These are phyloP conservation scores for Fistulinella cinereoalba DNA, from an alignment of 1,284 basidiomycete species.

Conservation along the genomic window DNA sequence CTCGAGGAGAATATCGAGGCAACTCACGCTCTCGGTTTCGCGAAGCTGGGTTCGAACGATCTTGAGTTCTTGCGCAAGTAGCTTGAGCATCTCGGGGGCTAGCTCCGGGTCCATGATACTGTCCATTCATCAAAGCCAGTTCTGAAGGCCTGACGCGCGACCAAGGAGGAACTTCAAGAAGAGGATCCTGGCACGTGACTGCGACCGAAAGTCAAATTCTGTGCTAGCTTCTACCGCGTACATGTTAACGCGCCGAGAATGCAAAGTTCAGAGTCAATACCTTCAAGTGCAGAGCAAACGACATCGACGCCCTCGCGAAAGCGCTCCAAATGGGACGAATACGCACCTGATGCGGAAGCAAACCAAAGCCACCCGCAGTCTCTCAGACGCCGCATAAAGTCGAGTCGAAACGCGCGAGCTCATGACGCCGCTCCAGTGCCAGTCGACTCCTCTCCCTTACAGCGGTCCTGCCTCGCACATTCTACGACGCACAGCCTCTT, in stretches of 20 bases:
- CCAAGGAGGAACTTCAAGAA: too few species aligned
- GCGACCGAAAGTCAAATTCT: not conserved
- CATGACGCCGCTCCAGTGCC: slow-evolving; percentile 13
- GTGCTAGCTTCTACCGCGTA: too few species aligned
- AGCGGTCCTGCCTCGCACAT: slow-evolving; percentile 9
- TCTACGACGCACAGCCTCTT: slow-evolving; percentile 52
- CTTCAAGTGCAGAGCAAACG: slow-evolving; percentile 6
- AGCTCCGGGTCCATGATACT: slow-evolving; percentile 25
- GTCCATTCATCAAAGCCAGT: too few species aligned
- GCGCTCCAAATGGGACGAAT: slow-evolving; percentile 70
- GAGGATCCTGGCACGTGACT: slow-evolving; percentile 14
- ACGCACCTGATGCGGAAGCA: slow-evolving; percentile 41
- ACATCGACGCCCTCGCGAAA: slow-evolving; percentile 54
- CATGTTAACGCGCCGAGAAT: too few species aligned
- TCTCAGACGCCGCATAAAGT: slow-evolving; percentile 49
- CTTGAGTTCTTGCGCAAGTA: slow-evolving; percentile 29
- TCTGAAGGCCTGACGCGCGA: too few species aligned
- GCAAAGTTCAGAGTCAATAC: slow-evolving; percentile 8
- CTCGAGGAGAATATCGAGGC: not conserved
- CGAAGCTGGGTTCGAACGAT: slow-evolving; percentile 18
- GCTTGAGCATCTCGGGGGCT: slow-evolving; percentile 23
- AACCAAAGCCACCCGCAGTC: slow-evolving; percentile 32
- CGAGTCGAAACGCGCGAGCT: slow-evolving; percentile 19
- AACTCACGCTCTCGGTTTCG: slow-evolving; percentile 19
- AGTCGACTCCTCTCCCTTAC: slow-evolving; percentile 15